These are phyloP conservation scores for Pseudocohnilembus persalinus DNA, from an alignment of 169 alveolate genomes.

Conservation along the genomic window DNA sequence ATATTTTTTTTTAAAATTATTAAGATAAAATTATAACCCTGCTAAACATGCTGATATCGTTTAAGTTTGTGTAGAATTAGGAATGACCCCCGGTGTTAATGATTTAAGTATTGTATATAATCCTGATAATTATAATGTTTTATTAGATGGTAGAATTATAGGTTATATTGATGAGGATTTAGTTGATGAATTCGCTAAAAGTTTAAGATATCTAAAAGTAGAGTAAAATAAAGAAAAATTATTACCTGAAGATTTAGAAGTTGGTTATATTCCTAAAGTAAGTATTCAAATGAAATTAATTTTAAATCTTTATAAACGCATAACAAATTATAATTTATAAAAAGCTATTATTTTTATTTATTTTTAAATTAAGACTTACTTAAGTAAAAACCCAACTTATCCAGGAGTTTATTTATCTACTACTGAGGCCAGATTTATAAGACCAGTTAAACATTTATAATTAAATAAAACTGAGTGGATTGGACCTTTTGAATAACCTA, in stretches of 20 bases:
- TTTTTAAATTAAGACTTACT: slow-evolving; percentile 5
- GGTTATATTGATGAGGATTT: slow-evolving; percentile 80
- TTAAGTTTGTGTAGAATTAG: slow-evolving; percentile 69
- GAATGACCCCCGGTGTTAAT: slow-evolving; percentile 75
- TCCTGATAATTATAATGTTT: slow-evolving; percentile 81
- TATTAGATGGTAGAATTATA: slow-evolving; percentile 90
- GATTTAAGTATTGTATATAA: slow-evolving; percentile 81
- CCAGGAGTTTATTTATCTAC: slow-evolving; percentile 94
- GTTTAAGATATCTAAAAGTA: slow-evolving; percentile 70
- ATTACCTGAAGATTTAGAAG: slow-evolving; percentile 82
- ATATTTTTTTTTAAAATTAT: too few species aligned
- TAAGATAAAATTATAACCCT: slow-evolving; percentile 29
- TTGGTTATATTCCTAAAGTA: slow-evolving; percentile 82
- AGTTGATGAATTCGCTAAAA: slow-evolving; percentile 61
- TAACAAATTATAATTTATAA: neutral
- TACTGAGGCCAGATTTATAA: slow-evolving; percentile 95
- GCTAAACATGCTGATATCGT: slow-evolving; percentile 56
- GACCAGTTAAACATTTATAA: slow-evolving; percentile 95
- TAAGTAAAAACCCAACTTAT: slow-evolving; percentile 68
- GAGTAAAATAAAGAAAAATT: slow-evolving; percentile 47
- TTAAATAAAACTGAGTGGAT: slow-evolving; percentile 93
- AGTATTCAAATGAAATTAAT: slow-evolving; percentile 22
- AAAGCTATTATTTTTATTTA: neutral
- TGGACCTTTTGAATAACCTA: slow-evolving; percentile 96
- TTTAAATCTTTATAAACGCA: too few species aligned